Base-by-base conservation (phyloP, 1,139 yeast genomes). In the Pichia sp. region DNA sequence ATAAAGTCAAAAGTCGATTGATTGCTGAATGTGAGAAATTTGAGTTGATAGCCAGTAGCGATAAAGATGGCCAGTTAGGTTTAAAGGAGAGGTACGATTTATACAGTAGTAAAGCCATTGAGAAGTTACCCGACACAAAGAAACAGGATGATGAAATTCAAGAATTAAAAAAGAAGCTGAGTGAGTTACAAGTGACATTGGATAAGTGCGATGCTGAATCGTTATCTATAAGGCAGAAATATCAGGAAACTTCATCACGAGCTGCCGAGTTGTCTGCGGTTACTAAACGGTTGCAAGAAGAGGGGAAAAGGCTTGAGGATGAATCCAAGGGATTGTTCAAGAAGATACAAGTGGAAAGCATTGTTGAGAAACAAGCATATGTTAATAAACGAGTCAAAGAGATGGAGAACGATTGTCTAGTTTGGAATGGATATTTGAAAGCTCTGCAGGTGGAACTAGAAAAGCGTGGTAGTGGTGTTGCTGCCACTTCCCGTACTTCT, bases 181-280 rank as follows among this genome's bases (percentile, higher is more conserved):
- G 51, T 1, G 66, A 68, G 13, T 65, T 80, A 15, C 63, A 71
- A 41, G 61, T 62, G 26, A 73, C 74, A 55, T 61, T 74, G 13
- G 51, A 52, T 1, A 65, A 65, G 38, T 62, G 73, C 30, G 62
- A 63, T 6, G 61, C 60, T 3, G 75, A 71, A 50, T 75, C 75
- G 56, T 85, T 81, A 36, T 52, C 60, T 0, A 63, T 77, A 8
- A 70, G 90, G 56, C 60, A 60, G 1, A 64, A 74, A 47, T 85
- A 85, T 63, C 90, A 84, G 66, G 62, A 65, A 6, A 70, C 71
- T 34, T 83, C 89, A 0, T 70, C 82, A 0, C 70, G 69, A 19
- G 90, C 90, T 0, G 86, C 84, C 0, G 80, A 77, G 48, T 63
- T 73, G 38, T 75, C 86, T 0, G 64, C 67, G 0, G 61, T 61